Evolutionary conservation across 306 rosid genomes (phyloP), one percentile per base, ranked within the genome.

Genomic region (Cucurbita ficifolia): DNA sequence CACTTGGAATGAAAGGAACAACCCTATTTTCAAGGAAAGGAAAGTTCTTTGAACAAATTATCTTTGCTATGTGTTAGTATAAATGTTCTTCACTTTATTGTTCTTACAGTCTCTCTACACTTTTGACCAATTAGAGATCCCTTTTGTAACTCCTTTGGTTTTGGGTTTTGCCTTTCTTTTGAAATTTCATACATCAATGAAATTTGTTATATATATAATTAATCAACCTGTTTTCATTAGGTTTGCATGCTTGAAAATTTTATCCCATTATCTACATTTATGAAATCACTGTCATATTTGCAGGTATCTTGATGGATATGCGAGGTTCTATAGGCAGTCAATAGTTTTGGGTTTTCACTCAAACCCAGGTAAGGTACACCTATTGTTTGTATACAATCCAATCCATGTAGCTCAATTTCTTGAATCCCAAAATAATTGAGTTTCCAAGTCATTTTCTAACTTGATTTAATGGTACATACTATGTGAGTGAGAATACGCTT

Each of bases 251-350:
- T 0, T 42, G 12, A 21, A 68, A 43, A 43, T 13, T 21, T 64
- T 64, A 46, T 7, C 35, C 38, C 35, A 68, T 68, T 24, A 45
- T 45, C 73, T 16, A 13, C 24, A 65, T n/a, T 39, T 68, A 67
- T 21, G 13, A 38, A 45, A 45, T 68, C 55, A 43, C 51, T 65
- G 19, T 48, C 53, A 67, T 81, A 17, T 74, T 74, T 65, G 84
- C 82, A 93, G 98, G 98, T 84, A 86, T 79, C 86, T 86, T 64
- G 90, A 93, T 77, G 89, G 84, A 62, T 51, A 80, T 76, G 96
- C 98, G 22, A 86, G 79, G 81, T 84, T 83, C 72, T 93, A 87
- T 51, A 86, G 97, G 89, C 98, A 93, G 78, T 84, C 97, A 21
- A 84, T 93, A 75, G 78, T 93, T 64, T 79, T 88, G 78, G 90